These are phyloP conservation scores for Solanum hybrid DNA, from an alignment of 305 asterid genomes.

Conservation along the genomic window DNA sequence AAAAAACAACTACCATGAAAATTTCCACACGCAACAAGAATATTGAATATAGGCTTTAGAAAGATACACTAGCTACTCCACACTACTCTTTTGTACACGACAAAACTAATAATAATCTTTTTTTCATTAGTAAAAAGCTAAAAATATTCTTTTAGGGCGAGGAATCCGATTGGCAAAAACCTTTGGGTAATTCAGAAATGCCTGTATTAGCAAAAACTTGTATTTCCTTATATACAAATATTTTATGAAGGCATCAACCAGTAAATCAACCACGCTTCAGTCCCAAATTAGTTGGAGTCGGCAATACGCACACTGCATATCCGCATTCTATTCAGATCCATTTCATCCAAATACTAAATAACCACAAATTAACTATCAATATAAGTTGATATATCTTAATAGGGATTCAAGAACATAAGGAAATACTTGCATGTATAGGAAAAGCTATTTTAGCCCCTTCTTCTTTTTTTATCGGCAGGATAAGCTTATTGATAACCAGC, in stretches of 20 bases:
- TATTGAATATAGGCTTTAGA: neutral
- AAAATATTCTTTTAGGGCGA: neutral
- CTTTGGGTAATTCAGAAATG: neutral
- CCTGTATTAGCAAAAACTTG: neutral
- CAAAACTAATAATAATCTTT: neutral
- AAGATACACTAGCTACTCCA: neutral
- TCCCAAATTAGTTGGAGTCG: neutral
- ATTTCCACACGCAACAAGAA: neutral
- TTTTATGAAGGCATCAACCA: neutral
- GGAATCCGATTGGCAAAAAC: neutral
- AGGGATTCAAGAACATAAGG: neutral
- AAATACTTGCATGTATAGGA: neutral
- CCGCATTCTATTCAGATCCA: neutral
- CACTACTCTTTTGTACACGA: neutral
- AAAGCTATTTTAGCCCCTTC: neutral
- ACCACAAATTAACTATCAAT: neutral
- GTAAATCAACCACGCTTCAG: neutral
- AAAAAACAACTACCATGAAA: neutral
- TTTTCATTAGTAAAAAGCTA: neutral
- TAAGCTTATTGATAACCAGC: neutral
- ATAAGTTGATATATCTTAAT: neutral
- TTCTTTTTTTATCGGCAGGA: neutral
- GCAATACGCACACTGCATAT: neutral
- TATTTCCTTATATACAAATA: neutral
- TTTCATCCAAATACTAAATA: neutral